Evolutionary conservation across 192 early-diverging fungal species (phyloP).

Genomic region (Pilobolus umbonatus): DNA sequence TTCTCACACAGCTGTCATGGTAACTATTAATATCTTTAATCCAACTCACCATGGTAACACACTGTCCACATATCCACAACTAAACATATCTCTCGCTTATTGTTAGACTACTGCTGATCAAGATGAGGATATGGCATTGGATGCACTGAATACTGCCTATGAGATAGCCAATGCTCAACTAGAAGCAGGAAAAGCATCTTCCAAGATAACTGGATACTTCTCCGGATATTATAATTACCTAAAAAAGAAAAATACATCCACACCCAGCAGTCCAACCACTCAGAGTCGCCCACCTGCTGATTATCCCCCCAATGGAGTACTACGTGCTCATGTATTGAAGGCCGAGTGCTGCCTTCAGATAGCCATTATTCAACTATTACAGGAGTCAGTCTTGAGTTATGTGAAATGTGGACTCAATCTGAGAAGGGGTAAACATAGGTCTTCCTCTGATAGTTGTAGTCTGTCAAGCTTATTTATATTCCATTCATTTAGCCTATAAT

Average conservation of each 20-base stretch:
- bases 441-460: not conserved
- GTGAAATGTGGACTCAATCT: constrained; percentile 49
- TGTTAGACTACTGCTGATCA: constrained; percentile 44
- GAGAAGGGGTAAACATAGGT: constrained; percentile 38
- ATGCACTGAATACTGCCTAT: constrained; percentile 40
- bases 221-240: constrained; percentile 30
- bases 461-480: not conserved
- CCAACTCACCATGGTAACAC: no score
- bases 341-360: constrained; percentile 49
- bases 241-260: not conserved
- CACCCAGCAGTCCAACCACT: not conserved
- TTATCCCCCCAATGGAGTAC: constrained; percentile 38
- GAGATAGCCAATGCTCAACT: constrained; percentile 45
- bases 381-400: constrained; percentile 49
- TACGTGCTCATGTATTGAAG: constrained; percentile 46
- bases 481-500: constrained; percentile 33
- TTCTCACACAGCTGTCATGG: constrained; percentile 22
- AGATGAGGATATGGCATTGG: constrained; percentile 44
- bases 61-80: no score
- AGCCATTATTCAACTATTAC: constrained; percentile 44
- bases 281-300: constrained; percentile 5
- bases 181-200: constrained; percentile 31
- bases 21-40: not conserved
- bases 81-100: no score
- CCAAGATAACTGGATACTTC: constrained; percentile 30